phyloP scores from a whole-genome alignment of 2,329 filamentous ascomycete species.

The Pezicula carpinea region DNA sequence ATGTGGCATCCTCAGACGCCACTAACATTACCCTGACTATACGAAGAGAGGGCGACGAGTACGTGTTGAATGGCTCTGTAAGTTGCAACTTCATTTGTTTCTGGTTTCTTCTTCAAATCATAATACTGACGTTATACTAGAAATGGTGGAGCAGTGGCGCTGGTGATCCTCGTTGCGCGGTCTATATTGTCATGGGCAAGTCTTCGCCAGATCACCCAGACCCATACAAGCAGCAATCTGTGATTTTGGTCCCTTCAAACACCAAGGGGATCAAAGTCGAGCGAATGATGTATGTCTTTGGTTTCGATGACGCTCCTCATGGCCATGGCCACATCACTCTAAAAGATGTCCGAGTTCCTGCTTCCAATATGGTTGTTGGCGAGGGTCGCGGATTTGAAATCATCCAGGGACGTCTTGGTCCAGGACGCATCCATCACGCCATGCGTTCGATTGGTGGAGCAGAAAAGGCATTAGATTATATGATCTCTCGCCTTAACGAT shows the following conservation, averaged over 20 bases:
- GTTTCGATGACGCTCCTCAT: conserved; percentile 11
- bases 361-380: conserved; percentile 75
- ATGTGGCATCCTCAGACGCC: conserved; percentile 79
- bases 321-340: conserved; percentile 71
- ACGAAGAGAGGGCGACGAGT: conserved; percentile 73
- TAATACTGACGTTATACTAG: conserved; percentile 33
- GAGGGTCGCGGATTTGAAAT: conserved; percentile 93
- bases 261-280: conserved; percentile 82
- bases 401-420: conserved; percentile 89
- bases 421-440: conserved; percentile 93
- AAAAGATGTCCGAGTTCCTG: conserved; percentile 79
- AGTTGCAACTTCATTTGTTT: conserved; percentile 26
- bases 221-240: conserved; percentile 85
- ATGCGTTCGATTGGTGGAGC: conserved; percentile 86
- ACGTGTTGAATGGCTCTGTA: conserved; percentile 80
- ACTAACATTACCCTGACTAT: conserved; percentile 85
- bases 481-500: conserved; percentile 88
- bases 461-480: conserved; percentile 85
- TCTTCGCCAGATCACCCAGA: conserved; percentile 67
- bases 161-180: conserved; percentile 79
- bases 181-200: conserved; percentile 96
- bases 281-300: conserved; percentile 53
- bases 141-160: conserved; percentile 99
- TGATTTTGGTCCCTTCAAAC: conserved; percentile 75
- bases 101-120: background rate